These are phyloP conservation scores for Picea glauca DNA, from an alignment of 75 land plant genomes.

Conservation along the genomic window DNA sequence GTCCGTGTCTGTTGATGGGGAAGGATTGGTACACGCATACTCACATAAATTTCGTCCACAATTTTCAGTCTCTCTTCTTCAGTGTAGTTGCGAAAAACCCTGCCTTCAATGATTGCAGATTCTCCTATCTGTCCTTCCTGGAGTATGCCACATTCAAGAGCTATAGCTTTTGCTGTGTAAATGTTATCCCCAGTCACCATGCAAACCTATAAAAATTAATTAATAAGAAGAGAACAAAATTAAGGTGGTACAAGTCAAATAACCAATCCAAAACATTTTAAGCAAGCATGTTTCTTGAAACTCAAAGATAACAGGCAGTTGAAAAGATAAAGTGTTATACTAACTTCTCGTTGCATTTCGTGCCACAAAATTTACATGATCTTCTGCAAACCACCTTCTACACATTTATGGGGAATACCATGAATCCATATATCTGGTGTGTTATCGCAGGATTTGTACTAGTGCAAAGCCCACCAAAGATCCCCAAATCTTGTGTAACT, in stretches of 20 bases:
- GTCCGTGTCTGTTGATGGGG: too few relatives aligned
- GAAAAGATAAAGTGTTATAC: too few relatives aligned
- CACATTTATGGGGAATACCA: neutral
- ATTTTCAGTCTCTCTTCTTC: slow-evolving; percentile 39
- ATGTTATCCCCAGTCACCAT: slow-evolving; percentile 99
- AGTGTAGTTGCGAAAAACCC: slow-evolving; percentile 57
- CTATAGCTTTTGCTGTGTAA: slow-evolving; percentile 94
- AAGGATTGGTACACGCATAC: neutral
- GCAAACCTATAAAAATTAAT: slow-evolving; percentile 55
- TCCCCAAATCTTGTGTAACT: too few relatives aligned
- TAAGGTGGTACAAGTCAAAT: neutral
- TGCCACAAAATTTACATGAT: too few relatives aligned
- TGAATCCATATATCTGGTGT: neutral
- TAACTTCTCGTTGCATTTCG: too few relatives aligned
- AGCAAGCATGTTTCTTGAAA: neutral
- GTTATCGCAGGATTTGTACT: too few relatives aligned
- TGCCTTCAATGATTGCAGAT: slow-evolving; percentile 72
- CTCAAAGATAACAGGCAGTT: too few relatives aligned
- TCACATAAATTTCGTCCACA: slow-evolving; percentile 47
- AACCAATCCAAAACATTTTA: neutral
- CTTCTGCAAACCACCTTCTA: too few relatives aligned
- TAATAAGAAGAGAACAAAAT: neutral
- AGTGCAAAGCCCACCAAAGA: too few relatives aligned
- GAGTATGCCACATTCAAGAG: slow-evolving; percentile 88
- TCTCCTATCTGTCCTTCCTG: slow-evolving; percentile 24